phyloP scores from a whole-genome alignment of 1,284 basidiomycete species.

The Ceraceosorus bombacis region DNA sequence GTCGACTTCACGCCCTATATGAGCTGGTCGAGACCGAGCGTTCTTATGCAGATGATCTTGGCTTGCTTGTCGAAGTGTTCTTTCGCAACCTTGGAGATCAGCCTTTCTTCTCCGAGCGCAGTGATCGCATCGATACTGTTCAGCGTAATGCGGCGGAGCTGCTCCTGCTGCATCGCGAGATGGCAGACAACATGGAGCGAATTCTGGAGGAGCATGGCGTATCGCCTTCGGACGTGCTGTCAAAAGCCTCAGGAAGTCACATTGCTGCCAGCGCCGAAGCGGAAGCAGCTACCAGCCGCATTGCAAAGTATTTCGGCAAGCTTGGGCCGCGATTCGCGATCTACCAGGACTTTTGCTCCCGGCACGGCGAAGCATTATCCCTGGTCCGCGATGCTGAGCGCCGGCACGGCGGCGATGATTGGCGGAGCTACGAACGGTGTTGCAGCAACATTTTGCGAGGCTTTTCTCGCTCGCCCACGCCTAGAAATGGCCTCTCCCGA shows the following conservation, averaged over 20 bases:
- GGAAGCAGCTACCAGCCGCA: constrained; percentile 3
- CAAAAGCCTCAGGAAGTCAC: not conserved
- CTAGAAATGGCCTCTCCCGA: not conserved
- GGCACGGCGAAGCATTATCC: constrained; percentile 42
- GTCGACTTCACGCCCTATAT: constrained; percentile 34
- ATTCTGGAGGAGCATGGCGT: constrained; percentile 31
- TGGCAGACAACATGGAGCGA: constrained; percentile 27
- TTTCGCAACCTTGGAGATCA: constrained; percentile 37
- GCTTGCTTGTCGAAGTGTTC: constrained; percentile 39
- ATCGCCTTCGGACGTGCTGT: not conserved
- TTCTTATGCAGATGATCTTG: constrained; percentile 43
- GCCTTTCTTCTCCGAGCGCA: constrained; percentile 41
- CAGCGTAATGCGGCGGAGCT: constrained; percentile 39
- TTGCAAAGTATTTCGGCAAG: constrained; percentile 19
- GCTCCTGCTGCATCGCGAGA: constrained; percentile 30
- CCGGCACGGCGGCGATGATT: constrained; percentile 32
- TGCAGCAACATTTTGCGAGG: constrained; percentile 32
- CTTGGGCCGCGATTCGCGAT: constrained; percentile 26
- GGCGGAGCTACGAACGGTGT: constrained; percentile 37
- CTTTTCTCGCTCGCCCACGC: not conserved
- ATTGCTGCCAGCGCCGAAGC: constrained; percentile 1
- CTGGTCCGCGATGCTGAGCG: constrained; percentile 41
- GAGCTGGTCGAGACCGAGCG: constrained; percentile 45
- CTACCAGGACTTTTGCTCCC: constrained; percentile 43
- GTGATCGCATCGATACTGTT: constrained; percentile 29